phyloP scores from a whole-genome alignment of 306 rosid genomes.

The Lablab purpureus region DNA sequence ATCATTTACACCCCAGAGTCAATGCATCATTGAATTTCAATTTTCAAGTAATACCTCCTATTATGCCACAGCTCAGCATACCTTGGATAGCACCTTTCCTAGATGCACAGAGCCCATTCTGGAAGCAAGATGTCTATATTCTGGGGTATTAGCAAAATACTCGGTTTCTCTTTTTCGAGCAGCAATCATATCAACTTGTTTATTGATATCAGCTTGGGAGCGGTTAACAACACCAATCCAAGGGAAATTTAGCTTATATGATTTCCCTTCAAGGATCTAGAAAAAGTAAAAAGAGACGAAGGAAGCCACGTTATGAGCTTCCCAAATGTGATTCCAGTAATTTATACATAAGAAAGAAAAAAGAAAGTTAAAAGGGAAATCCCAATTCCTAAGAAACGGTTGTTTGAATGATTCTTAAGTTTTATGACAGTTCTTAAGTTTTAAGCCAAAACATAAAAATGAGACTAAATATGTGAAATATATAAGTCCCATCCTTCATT shows the following conservation, averaged over 20 bases:
- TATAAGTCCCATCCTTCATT: slow-evolving; percentile 10
- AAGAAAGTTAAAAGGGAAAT: slow-evolving; percentile 22
- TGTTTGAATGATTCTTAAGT: slow-evolving; percentile 33
- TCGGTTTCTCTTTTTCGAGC: slow-evolving; percentile 96
- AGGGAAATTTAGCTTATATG: slow-evolving; percentile 86
- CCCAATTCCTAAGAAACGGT: slow-evolving; percentile 23
- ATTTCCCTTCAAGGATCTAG: slow-evolving; percentile 72
- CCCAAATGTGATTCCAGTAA: neutral
- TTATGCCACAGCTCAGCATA: slow-evolving; percentile 42
- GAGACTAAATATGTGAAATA: slow-evolving; percentile 4
- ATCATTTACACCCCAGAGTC: slow-evolving; percentile 2
- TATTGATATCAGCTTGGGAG: slow-evolving; percentile 96
- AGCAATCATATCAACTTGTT: slow-evolving; percentile 99
- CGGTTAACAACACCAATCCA: slow-evolving; percentile 99
- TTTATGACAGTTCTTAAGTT: neutral
- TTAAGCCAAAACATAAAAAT: slow-evolving; percentile 27
- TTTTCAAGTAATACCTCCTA: slow-evolving; percentile 29
- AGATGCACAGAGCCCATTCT: slow-evolving; percentile 99
- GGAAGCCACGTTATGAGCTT: slow-evolving; percentile 24
- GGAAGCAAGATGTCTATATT: slow-evolving; percentile 88
- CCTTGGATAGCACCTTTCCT: slow-evolving; percentile 95
- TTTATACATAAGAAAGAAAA: neutral
- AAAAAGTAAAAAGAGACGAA: slow-evolving; percentile 21
- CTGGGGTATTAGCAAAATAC: slow-evolving; percentile 77
- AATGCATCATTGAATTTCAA: slow-evolving; percentile 24